These are phyloP conservation scores for Tephrocybe sp. DNA, from an alignment of 768 basidiomycete species.

Conservation along the genomic window DNA sequence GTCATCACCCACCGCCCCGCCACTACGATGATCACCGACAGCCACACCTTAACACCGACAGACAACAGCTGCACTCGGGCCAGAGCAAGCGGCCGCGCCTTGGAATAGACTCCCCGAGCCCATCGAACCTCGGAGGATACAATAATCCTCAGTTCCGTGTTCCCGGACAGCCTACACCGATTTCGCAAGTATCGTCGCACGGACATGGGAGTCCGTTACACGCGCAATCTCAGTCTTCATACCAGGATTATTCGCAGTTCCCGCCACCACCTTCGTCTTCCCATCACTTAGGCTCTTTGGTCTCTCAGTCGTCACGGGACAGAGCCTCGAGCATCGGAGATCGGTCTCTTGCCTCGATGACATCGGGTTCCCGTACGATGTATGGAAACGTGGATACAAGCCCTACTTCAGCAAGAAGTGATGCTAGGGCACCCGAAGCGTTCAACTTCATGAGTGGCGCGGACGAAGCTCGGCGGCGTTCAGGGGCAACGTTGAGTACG, in stretches of 20 bases:
- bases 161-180: conserved; percentile 1
- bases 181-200: background rate
- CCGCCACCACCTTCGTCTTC: background rate
- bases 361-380: background rate
- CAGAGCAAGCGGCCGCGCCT: conserved; percentile 6
- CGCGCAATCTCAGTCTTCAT: background rate
- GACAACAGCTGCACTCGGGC: conserved; percentile 1
- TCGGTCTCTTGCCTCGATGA: background rate
- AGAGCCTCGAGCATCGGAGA: conserved; percentile 1
- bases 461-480: conserved; percentile 7
- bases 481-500: background rate
- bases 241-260: conserved; percentile 5
- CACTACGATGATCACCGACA: conserved; percentile 9
- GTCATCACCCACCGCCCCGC: conserved; percentile 1
- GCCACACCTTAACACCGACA: background rate
- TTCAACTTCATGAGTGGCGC: background rate
- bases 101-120: conserved; percentile 3
- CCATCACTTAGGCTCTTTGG: conserved; percentile 1
- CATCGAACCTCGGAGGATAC: conserved; percentile 1
- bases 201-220: conserved; percentile 4
- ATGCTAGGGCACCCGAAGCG: background rate
- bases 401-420: background rate
- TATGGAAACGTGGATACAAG: conserved; percentile 4
- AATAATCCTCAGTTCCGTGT: conserved; percentile 1
- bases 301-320: background rate